Percentiles rank a stretch among this genome's conserved stretches.
phyloP scores from a whole-genome alignment of 140 eudicot genomes.

The Erigeron philadelphicus region DNA sequence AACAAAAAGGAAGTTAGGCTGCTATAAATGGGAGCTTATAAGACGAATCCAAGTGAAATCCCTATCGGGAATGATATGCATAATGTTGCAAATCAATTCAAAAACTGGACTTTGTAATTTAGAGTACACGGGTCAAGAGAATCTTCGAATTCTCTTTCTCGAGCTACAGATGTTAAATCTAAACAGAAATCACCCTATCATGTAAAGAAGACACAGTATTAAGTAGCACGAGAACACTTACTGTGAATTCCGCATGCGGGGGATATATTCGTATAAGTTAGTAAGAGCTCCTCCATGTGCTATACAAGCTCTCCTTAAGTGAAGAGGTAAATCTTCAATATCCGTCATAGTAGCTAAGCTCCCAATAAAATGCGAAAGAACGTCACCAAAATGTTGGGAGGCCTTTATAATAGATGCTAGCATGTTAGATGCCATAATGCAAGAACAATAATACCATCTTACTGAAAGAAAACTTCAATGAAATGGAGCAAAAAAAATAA shows the following conservation, averaged over 20 bases:
- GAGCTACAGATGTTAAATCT: neutral
- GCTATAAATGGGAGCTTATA: too few species aligned
- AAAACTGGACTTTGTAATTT: neutral
- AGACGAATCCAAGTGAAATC: too few species aligned
- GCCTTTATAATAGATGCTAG: conserved; percentile 46
- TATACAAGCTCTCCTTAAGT: conserved; percentile 81
- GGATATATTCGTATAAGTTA: conserved; percentile 69
- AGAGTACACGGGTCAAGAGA: neutral
- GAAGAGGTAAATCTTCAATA: conserved; percentile 62
- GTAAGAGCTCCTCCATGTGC: conserved; percentile 76
- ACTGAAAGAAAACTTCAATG: neutral
- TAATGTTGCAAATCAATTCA: neutral
- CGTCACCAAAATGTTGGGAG: conserved; percentile 96
- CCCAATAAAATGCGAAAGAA: conserved; percentile 72
- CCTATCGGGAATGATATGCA: neutral
- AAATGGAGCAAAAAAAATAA: conserved; percentile 8
- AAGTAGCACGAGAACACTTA: conserved; percentile 11
- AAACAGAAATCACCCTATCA: too few species aligned
- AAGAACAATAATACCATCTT: conserved; percentile 4
- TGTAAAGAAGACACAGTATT: neutral
- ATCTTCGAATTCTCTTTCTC: neutral
- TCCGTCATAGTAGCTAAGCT: conserved; percentile 48
- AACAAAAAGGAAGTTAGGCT: too few species aligned
- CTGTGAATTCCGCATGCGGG: conserved; percentile 66
- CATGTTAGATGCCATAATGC: conserved; percentile 29